Percentiles rank a stretch among this genome's conserved stretches.
phyloP scores from a whole-genome alignment of 2,329 filamentous ascomycete species.

The Penicillium vulpinum region DNA sequence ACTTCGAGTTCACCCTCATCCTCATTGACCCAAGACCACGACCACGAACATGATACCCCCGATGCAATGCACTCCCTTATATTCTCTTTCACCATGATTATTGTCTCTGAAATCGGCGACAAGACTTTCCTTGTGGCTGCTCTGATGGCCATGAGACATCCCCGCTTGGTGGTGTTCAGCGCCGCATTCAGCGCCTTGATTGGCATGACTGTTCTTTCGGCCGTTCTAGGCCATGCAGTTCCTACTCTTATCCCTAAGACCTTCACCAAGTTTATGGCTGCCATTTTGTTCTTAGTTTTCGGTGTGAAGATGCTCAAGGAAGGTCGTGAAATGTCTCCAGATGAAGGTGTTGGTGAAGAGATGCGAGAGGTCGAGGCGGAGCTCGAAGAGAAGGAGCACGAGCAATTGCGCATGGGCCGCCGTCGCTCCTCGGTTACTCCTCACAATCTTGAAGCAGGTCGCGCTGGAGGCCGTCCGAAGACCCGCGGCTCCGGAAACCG shows the following conservation, averaged over 20 bases:
- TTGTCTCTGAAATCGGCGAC: conserved; percentile 95
- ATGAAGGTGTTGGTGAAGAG: conserved; percentile 91
- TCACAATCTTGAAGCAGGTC: conserved; percentile 77
- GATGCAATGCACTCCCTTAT: conserved; percentile 84
- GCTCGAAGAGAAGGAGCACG: conserved; percentile 86
- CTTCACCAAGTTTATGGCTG: conserved; percentile 85
- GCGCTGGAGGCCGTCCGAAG: conserved; percentile 61
- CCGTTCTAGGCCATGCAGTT: conserved; percentile 86
- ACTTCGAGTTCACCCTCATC: conserved; percentile 31
- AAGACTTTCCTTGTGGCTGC: conserved; percentile 98
- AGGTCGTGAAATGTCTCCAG: conserved; percentile 81
- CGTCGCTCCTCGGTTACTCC: conserved; percentile 69
- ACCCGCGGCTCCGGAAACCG: conserved; percentile 69
- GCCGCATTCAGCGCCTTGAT: conserved; percentile 90
- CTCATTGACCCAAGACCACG: conserved; percentile 23
- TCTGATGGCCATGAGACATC: conserved; percentile 98
- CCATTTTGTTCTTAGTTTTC: conserved; percentile 84
- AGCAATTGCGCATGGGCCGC: conserved; percentile 65
- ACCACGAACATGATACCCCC: conserved; percentile 33
- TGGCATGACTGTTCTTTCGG: conserved; percentile 92
- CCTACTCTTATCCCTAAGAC: conserved; percentile 85
- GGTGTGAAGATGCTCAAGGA: conserved; percentile 81
- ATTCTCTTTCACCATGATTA: conserved; percentile 93
- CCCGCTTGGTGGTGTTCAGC: conserved; percentile 87
- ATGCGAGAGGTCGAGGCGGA: conserved; percentile 97